Evolutionary conservation across 2,329 filamentous ascomycete genomes (phyloP).

Genomic region (Sarocladium brachiariae): DNA sequence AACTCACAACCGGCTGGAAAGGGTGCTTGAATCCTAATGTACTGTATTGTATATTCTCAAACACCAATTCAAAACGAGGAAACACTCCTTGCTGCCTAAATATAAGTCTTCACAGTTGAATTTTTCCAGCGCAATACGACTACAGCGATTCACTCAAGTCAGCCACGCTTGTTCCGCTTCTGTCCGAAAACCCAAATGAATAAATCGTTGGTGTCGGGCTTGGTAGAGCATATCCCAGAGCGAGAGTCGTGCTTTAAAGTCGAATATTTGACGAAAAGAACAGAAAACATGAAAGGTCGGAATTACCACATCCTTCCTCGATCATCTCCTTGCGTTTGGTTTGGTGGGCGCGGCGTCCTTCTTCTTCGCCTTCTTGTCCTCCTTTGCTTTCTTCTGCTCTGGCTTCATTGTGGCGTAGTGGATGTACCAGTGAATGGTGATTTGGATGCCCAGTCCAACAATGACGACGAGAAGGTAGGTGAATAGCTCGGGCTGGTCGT

Average conservation of each 20-base stretch:
- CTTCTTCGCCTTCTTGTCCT: conserved; percentile 30
- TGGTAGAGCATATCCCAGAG: background rate
- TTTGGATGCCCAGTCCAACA: conserved; percentile 39
- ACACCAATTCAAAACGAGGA: background rate
- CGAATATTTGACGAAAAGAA: background rate
- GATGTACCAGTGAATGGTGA: conserved; percentile 48
- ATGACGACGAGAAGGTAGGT: conserved; percentile 50
- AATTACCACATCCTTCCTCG: background rate
- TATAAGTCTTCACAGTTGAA: too few relatives aligned
- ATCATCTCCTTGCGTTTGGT: conserved; percentile 9
- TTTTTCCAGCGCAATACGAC: too few relatives aligned
- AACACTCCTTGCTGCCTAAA: background rate
- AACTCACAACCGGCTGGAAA: too few relatives aligned
- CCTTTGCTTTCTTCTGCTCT: conserved; percentile 50
- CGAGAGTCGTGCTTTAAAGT: background rate
- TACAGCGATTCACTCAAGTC: too few relatives aligned
- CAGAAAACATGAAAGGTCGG: background rate
- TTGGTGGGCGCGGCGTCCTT: conserved; percentile 19
- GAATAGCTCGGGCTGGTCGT: conserved; percentile 55
- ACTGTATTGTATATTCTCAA: background rate
- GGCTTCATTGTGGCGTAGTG: conserved; percentile 55
- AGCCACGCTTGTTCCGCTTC: background rate
- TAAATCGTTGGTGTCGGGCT: too few relatives aligned
- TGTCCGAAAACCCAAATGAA: too few relatives aligned
- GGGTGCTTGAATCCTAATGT: too few relatives aligned